phyloP scores from a whole-genome alignment of 352 stramenopile genomes.

The Globisporangium okanoganense region DNA sequence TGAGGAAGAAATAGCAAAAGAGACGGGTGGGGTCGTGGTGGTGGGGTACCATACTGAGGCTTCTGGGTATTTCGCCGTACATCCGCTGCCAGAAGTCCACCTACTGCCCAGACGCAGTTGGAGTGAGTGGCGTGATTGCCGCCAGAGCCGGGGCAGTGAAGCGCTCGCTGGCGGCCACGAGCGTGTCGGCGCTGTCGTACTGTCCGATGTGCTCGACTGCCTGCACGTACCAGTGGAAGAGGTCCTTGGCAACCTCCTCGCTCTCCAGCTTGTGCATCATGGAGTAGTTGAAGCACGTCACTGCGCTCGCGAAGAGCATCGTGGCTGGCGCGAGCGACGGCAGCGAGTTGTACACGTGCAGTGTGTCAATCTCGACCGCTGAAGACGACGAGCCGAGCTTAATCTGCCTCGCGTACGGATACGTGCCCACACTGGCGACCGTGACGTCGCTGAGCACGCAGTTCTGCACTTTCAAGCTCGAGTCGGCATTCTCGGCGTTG shows the following conservation, averaged over 20 bases:
- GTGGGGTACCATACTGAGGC: no score
- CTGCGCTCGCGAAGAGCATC: constrained; percentile 46
- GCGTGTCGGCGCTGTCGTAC: constrained; percentile 32
- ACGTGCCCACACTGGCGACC: constrained; percentile 29
- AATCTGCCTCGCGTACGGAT: constrained; percentile 21
- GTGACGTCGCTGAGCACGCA: constrained; percentile 44
- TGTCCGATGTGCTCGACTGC: constrained; percentile 45
- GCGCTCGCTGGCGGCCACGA: constrained; percentile 34
- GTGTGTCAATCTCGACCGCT: constrained; percentile 30
- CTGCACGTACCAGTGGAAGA: constrained; percentile 53
- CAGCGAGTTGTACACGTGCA: constrained; percentile 57
- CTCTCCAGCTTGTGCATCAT: constrained; percentile 61
- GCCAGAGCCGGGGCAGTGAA: constrained; percentile 25
- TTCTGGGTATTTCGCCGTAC: no score
- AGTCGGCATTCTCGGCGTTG: constrained; percentile 31
- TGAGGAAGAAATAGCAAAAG: no score
- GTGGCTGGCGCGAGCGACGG: constrained; percentile 46
- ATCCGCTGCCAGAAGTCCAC: no score
- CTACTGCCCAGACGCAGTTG: no score
- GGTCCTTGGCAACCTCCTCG: constrained; percentile 20
- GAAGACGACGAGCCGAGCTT: neutral
- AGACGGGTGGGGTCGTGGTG: no score
- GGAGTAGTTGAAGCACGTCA: constrained; percentile 54
- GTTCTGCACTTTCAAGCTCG: constrained; percentile 31
- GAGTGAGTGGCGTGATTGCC: no score